Base-by-base conservation (phyloP, 164 flowering plant genomes). In the Sedum album region DNA sequence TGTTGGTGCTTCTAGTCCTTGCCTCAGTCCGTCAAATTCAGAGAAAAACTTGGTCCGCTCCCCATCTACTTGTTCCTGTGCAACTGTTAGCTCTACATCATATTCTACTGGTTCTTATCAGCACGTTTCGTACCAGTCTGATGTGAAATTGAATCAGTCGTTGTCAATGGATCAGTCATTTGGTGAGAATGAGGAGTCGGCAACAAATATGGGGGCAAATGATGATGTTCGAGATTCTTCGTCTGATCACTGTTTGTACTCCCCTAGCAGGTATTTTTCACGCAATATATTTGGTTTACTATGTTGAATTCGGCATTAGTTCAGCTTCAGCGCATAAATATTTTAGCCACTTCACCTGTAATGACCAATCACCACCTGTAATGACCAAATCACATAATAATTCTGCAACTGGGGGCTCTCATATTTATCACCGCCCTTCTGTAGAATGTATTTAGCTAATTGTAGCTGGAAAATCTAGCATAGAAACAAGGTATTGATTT, bases 21-120 rank as follows among this genome's bases (percentile, higher is more conserved):
- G 79, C 76, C 78, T 78, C 65, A 82, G 82, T 75, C 76, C 76
- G 69, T 85, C 96, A 49, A 82, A 87, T 42, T 88, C 96, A 69
- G 83, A 76, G 10, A 68, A 82, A 39, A 91, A 96, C 83, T 76
- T 53, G 61, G 64, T 48, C 25, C n/a, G 21, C 31, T n/a, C 31
- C 5, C 23, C 36, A 5, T 11, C 55, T 67, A 5, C 25, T 67
- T 25, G 31, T 11, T 66, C 26, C 31, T 42, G 30, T 66, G 60
- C 26, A 46, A 46, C 35, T 67, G 30, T 31, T 67, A 35, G 35
- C 60, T 23, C 60, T 23, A 53, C 60, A 0, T 6, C 60, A 13
- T 23, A 21, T 23, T 53, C 60, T 23, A 53, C 60, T 23, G 60
- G 26, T 7, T 53, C 60, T 53, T 53, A 53, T 53, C 60, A 53